Percentiles rank a stretch among this genome's conserved stretches.
Conservation (phyloP, 1,284 basidiomycete genomes). For the Austropuccinia psidii region DNA sequence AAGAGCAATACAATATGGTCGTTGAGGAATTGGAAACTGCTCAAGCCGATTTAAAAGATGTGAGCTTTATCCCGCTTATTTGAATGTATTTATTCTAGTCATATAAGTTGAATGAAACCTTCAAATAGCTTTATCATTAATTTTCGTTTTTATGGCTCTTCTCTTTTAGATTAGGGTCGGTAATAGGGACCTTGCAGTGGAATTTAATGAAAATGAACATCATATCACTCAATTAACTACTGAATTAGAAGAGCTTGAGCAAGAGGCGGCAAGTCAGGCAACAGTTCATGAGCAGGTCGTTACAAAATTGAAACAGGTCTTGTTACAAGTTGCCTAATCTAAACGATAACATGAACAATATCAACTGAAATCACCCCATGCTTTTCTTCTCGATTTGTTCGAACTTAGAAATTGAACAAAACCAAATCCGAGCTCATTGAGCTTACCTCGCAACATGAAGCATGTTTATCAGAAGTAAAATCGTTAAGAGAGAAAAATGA, state of each 20-base stretch:
- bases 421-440: slow-evolving; percentile 42
- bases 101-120: not conserved
- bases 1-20: slow-evolving; percentile 62
- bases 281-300: slow-evolving; percentile 64
- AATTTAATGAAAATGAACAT: slow-evolving; percentile 51
- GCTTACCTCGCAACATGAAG: slow-evolving; percentile 42
- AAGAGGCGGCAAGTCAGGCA: slow-evolving; percentile 61
- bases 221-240: slow-evolving; percentile 47
- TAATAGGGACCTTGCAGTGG: slow-evolving; percentile 52
- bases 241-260: slow-evolving; percentile 51
- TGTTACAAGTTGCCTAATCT: not conserved
- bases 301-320: slow-evolving; percentile 65
- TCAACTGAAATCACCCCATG: slow-evolving; percentile 32
- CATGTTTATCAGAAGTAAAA: slow-evolving; percentile 40
- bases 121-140: too few relatives aligned
- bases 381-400: not conserved
- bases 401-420: slow-evolving; percentile 40
- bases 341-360: not conserved
- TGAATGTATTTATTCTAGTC: not conserved
- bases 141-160: too few relatives aligned
- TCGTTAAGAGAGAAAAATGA: slow-evolving; percentile 57
- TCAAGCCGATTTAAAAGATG: slow-evolving; percentile 65
- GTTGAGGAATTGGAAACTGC: slow-evolving; percentile 61
- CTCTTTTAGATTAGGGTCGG: slow-evolving; percentile 56
- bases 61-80: slow-evolving; percentile 48